Evolutionary conservation across 306 rosid species (phyloP).

Genomic region (Ochetophila trinervis): DNA sequence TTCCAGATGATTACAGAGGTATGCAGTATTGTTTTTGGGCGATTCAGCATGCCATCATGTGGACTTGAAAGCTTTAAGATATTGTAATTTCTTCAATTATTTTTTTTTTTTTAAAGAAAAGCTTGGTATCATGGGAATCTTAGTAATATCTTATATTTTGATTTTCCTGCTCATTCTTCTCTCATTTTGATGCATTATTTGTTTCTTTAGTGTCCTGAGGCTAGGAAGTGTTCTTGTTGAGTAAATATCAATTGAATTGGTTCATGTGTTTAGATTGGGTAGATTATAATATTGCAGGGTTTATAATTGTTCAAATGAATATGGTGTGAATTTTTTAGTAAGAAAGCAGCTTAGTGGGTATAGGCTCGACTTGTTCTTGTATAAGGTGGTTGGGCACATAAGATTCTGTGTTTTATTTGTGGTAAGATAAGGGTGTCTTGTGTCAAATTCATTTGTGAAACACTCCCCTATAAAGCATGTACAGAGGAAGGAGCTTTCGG

Average conservation of each 20-base stretch:
- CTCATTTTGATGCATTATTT: not conserved
- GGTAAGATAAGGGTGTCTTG: too few species aligned
- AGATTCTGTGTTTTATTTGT: too few species aligned
- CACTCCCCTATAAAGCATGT: too few species aligned
- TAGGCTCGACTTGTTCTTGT: not conserved
- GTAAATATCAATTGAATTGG: not conserved
- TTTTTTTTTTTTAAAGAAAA: not conserved
- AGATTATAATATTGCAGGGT: not conserved
- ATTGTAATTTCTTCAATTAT: constrained; percentile 6
- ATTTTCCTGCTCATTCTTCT: not conserved
- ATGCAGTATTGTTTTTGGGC: constrained; percentile 5
- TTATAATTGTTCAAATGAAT: not conserved
- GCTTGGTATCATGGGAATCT: not conserved
- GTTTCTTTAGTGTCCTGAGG: not conserved
- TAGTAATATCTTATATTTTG: not conserved
- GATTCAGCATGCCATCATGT: constrained; percentile 9
- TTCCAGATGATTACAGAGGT: constrained; percentile 69
- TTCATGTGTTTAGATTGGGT: not conserved
- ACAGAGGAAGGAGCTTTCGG: too few species aligned
- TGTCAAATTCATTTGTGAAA: not conserved
- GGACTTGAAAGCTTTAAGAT: constrained; percentile 15
- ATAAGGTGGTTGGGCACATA: not conserved
- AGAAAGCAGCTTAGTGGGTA: not conserved
- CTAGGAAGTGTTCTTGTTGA: not conserved
- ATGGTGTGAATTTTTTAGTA: not conserved